Evolutionary conservation across 768 basidiomycete species (phyloP).

Genomic region (Suillus americanus): DNA sequence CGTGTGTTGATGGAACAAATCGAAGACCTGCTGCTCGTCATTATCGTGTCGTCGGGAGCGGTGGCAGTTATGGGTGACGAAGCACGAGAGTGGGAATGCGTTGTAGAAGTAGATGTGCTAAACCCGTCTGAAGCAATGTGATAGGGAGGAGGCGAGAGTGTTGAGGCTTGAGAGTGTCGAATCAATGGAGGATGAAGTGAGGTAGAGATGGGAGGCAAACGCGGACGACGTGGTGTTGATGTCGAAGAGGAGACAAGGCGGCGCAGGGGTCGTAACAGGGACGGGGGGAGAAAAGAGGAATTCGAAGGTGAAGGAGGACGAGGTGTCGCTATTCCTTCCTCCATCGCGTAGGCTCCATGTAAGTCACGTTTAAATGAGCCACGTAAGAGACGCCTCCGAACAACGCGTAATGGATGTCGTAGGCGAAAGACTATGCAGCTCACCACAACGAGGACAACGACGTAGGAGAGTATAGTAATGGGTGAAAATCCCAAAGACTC

Average conservation of each 20-base stretch:
- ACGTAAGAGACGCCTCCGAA: constrained; percentile 46
- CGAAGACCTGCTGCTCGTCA: constrained; percentile 34
- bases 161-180: constrained; percentile 9
- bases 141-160: constrained; percentile 18
- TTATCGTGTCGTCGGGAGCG: constrained; percentile 15
- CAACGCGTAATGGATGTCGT: constrained; percentile 51
- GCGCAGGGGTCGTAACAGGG: constrained; percentile 29
- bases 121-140: constrained; percentile 22
- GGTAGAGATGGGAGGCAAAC: constrained; percentile 21
- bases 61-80: constrained; percentile 27
- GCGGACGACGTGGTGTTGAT: constrained; percentile 21
- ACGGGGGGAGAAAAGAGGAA: constrained; percentile 21
- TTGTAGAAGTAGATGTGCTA: constrained; percentile 31
- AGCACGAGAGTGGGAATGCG: constrained; percentile 33
- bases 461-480: constrained; percentile 58
- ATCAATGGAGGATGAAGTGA: constrained; percentile 1
- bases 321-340: constrained; percentile 38
- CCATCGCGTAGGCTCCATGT: constrained; percentile 40
- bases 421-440: constrained; percentile 52
- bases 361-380: constrained; percentile 33
- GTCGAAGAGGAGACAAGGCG: constrained; percentile 23
- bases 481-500: constrained; percentile 73
- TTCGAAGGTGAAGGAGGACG: constrained; percentile 17
- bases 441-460: constrained; percentile 42
- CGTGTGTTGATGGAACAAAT: constrained; percentile 47